These are phyloP conservation scores for Yarrowia sp. DNA, from an alignment of 805 yeast species.

Conservation along the genomic window DNA sequence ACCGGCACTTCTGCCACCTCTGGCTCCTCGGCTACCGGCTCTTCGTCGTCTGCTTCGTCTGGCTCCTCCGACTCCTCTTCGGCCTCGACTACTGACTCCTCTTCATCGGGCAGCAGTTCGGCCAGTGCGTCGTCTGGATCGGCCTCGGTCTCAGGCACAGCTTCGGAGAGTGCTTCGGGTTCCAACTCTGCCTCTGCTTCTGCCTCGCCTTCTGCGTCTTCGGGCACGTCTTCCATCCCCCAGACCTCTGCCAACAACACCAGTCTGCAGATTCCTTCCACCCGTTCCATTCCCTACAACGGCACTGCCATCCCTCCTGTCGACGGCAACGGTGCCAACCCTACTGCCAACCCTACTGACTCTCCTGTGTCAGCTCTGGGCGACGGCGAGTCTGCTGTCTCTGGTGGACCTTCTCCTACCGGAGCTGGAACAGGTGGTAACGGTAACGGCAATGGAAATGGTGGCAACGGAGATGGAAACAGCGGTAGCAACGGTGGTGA, in stretches of 20 bases:
- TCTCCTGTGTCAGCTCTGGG: conserved; percentile 1
- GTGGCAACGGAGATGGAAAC: neutral
- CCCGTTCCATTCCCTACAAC: conserved; percentile 25
- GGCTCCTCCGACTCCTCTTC: conserved; percentile 16
- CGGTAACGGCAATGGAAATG: too few relatives aligned
- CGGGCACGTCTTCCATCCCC: conserved; percentile 18
- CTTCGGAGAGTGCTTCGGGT: conserved; percentile 5
- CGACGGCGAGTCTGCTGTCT: neutral
- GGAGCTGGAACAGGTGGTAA: too few relatives aligned
- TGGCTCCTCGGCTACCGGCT: conserved; percentile 18
- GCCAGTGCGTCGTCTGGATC: conserved; percentile 17
- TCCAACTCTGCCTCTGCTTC: conserved; percentile 5
- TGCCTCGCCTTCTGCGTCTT: neutral
- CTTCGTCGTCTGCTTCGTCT: conserved; percentile 10
- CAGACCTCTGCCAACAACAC: conserved; percentile 4
- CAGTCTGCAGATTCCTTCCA: neutral
- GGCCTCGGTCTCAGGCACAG: neutral
- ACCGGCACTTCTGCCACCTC: conserved; percentile 19
- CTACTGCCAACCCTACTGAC: conserved; percentile 14
- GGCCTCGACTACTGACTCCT: conserved; percentile 12
- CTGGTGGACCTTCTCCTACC: neutral
- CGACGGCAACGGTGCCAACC: neutral
- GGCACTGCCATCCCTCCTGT: conserved; percentile 12
- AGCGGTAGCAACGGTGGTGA: neutral
- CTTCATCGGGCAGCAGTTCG: neutral